These are phyloP conservation scores for Nepenthes alata DNA, from an alignment of 179 eudicot species.

Conservation along the genomic window DNA sequence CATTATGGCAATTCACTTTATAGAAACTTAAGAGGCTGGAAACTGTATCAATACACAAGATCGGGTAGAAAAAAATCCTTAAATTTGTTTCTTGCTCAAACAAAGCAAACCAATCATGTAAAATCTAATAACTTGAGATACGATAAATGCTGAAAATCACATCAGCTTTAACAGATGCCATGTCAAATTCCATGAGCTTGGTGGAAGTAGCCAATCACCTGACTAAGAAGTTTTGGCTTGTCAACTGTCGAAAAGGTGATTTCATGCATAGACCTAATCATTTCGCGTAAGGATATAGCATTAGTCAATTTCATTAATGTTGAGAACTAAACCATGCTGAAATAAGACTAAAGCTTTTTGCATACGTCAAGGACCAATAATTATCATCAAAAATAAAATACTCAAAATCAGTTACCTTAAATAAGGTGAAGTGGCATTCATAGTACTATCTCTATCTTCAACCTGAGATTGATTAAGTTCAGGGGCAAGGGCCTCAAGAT, in stretches of 20 bases:
- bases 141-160: background rate
- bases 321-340: background rate
- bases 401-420: constrained; percentile 14
- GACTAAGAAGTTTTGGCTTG: constrained; percentile 70
- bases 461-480: constrained; percentile 19
- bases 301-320: constrained; percentile 2
- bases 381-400: background rate
- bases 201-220: constrained; percentile 24
- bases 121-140: background rate
- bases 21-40: no score
- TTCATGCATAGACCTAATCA: constrained; percentile 59
- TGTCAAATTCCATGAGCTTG: background rate
- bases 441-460: constrained; percentile 37
- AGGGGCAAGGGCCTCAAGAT: constrained; percentile 28
- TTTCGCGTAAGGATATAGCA: background rate
- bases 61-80: no score
- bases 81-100: no score
- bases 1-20: no score
- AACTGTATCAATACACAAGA: no score
- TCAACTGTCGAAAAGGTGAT: constrained; percentile 72
- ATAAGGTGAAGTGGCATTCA: constrained; percentile 19
- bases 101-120: constrained; percentile 3
- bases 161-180: background rate
- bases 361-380: constrained; percentile 16
- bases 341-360: background rate